Evolutionary conservation across 768 basidiomycete genomes (phyloP).

Genomic region (Macrocybe gigantea): DNA sequence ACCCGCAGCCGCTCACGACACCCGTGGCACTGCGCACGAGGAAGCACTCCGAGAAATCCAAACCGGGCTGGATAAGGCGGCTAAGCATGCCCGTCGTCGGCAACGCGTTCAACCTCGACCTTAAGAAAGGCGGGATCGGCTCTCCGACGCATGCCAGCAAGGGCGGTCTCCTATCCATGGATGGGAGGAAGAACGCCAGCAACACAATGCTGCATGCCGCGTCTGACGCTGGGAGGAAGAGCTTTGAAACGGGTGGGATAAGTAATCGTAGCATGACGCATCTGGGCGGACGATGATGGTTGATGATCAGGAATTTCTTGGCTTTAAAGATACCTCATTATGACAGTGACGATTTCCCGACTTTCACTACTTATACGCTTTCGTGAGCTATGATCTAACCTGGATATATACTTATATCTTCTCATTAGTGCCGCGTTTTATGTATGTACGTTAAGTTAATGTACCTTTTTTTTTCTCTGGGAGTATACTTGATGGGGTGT

Average conservation of each 20-base stretch:
- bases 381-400: too few species aligned
- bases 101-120: slow-evolving; percentile 53
- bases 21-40: slow-evolving; percentile 36
- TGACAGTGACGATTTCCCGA: too few species aligned
- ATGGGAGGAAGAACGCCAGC: slow-evolving; percentile 48
- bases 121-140: slow-evolving; percentile 31
- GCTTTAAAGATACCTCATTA: too few species aligned
- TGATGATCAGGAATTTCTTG: neutral
- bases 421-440: too few species aligned
- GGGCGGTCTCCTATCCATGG: slow-evolving; percentile 33
- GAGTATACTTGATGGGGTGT: too few species aligned
- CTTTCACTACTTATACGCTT: too few species aligned
- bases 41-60: slow-evolving; percentile 51
- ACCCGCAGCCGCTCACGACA: slow-evolving; percentile 19
- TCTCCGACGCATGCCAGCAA: slow-evolving; percentile 4
- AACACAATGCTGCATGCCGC: slow-evolving; percentile 15
- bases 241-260: slow-evolving; percentile 34
- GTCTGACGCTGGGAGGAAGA: slow-evolving; percentile 42
- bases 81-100: slow-evolving; percentile 65
- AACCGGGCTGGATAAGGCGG: slow-evolving; percentile 65
- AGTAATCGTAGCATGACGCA: slow-evolving; percentile 50
- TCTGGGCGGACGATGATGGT: slow-evolving; percentile 32
- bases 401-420: too few species aligned
- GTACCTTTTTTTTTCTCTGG: too few species aligned
- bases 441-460: too few species aligned